Percentiles rank a stretch among this genome's conserved stretches.
phyloP scores from a whole-genome alignment of 352 stramenopile genomes.

The Pythium insidiosum region DNA sequence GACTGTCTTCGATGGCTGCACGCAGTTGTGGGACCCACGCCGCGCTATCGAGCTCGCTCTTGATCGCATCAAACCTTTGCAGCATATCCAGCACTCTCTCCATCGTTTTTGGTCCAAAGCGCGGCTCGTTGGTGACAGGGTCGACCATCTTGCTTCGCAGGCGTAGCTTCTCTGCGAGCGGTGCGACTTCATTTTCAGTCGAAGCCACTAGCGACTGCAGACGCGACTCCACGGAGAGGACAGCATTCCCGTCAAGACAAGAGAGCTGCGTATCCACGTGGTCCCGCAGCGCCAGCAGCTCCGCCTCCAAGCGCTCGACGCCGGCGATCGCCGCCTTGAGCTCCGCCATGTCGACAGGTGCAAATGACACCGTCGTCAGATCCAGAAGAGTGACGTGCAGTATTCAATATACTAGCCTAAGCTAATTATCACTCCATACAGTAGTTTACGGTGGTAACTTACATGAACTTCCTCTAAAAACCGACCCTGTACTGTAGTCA shows the following conservation, averaged over 20 bases:
- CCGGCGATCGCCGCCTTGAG: conserved; percentile 8
- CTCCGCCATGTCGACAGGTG: no score
- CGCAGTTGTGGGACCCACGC: conserved; percentile 1
- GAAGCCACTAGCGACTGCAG: conserved; percentile 11
- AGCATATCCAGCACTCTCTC: conserved; percentile 51
- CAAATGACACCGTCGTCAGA: neutral
- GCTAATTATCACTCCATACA: no score
- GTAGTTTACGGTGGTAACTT: neutral
- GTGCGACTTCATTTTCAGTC: conserved; percentile 21
- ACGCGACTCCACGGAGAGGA: neutral
- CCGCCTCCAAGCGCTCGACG: conserved; percentile 17
- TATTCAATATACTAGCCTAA: no score
- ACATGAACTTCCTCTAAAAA: no score
- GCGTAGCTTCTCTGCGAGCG: conserved; percentile 44
- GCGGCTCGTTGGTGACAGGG: conserved; percentile 56
- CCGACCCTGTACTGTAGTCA: no score
- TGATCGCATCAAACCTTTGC: conserved; percentile 33
- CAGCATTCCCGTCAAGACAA: neutral
- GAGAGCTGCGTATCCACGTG: neutral
- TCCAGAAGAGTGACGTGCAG: conserved; percentile 5
- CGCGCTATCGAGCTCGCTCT: conserved; percentile 16
- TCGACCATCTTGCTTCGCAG: conserved; percentile 48
- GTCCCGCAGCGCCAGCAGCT: conserved; percentile 22
- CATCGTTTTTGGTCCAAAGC: conserved; percentile 75
- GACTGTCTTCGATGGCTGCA: neutral